These are phyloP conservation scores for Vigna trinervia DNA, from an alignment of 306 rosid genomes.

Conservation along the genomic window DNA sequence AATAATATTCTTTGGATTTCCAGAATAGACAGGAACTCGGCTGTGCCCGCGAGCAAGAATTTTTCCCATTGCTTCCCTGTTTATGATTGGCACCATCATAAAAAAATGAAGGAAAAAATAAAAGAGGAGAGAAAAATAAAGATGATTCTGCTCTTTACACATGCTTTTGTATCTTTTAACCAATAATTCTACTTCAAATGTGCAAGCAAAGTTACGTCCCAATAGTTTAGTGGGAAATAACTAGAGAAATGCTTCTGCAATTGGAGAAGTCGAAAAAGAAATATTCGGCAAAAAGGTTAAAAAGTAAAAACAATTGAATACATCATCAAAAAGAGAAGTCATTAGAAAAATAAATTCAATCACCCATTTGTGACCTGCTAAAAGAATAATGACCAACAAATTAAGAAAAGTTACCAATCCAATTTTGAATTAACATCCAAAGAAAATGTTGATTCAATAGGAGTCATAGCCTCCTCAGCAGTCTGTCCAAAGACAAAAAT, in stretches of 20 bases:
- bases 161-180: neutral
- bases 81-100: constrained; percentile 36
- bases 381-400: constrained; percentile 30
- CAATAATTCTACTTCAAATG: constrained; percentile 6
- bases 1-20: constrained; percentile 85
- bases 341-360: constrained; percentile 29
- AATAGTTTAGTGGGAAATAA: constrained; percentile 22
- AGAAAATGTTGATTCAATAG: constrained; percentile 96
- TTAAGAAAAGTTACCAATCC: constrained; percentile 77
- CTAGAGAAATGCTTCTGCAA: constrained; percentile 25
- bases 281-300: constrained; percentile 12
- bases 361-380: constrained; percentile 26
- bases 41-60: constrained; percentile 98
- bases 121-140: neutral
- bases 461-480: constrained; percentile 99
- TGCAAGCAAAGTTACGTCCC: constrained; percentile 15
- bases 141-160: neutral
- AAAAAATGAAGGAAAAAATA: neutral
- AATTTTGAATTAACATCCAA: constrained; percentile 90
- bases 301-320: constrained; percentile 15
- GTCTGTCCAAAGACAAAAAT: constrained; percentile 62
- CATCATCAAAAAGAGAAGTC: constrained; percentile 12
- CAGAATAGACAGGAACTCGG: constrained; percentile 98
- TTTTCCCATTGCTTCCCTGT: constrained; percentile 99
- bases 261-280: constrained; percentile 35